A percentile compares a stretch with the other conserved stretches of the same genome.
phyloP scores from a whole-genome alignment of 1,284 basidiomycete genomes.

The Fomitopsis pinicola region DNA sequence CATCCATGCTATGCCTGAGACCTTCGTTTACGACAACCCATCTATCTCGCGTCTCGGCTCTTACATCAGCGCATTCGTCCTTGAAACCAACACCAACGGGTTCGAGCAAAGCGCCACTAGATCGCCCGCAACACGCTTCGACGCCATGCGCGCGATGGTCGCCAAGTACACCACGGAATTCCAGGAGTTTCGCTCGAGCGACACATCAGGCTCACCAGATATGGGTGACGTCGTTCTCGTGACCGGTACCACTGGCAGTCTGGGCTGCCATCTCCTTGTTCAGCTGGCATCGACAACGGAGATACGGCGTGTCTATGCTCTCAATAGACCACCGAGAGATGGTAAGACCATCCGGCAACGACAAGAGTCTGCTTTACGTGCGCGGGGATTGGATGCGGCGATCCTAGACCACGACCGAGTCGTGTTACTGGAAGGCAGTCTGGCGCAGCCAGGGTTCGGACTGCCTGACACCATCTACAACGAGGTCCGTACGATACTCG shows the following conservation, averaged over 20 bases:
- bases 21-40: slow-evolving; percentile 13
- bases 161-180: slow-evolving; percentile 27
- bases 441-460: slow-evolving; percentile 18
- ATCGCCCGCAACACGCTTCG: slow-evolving; percentile 7
- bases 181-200: slow-evolving; percentile 8
- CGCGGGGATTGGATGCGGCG: slow-evolving; percentile 21
- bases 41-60: slow-evolving; percentile 24
- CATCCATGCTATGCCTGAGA: background rate
- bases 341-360: slow-evolving; percentile 11
- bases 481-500: slow-evolving; percentile 17
- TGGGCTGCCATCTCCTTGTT: slow-evolving; percentile 27
- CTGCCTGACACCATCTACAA: slow-evolving; percentile 17
- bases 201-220: background rate
- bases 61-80: slow-evolving; percentile 15
- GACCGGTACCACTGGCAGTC: slow-evolving; percentile 32
- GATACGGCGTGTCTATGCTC: slow-evolving; percentile 25
- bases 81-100: background rate
- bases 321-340: slow-evolving; percentile 22
- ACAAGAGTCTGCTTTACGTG: slow-evolving; percentile 20
- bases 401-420: slow-evolving; percentile 22
- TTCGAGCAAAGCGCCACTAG: background rate
- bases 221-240: slow-evolving; percentile 21
- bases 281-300: slow-evolving; percentile 15
- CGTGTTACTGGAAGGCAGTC: slow-evolving; percentile 24
- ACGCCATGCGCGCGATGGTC: slow-evolving; percentile 26